A percentile compares a stretch with the other conserved stretches of the same genome.
phyloP scores from a whole-genome alignment of 2,329 filamentous ascomycete species.

The Microsporum audouinii region DNA sequence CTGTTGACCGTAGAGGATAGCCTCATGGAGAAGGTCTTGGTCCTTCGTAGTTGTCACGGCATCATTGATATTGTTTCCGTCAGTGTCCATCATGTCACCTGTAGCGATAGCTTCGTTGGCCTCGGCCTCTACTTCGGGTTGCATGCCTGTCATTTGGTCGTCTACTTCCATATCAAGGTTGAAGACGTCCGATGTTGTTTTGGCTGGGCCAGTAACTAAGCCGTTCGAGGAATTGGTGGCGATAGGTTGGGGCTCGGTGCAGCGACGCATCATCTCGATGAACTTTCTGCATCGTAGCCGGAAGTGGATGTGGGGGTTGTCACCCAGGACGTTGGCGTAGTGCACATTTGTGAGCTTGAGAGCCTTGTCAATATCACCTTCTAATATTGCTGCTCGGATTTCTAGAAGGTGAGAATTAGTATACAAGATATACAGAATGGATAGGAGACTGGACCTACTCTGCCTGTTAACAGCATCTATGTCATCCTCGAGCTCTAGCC shows the following conservation, averaged over 20 bases:
- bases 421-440: background rate
- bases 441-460: slow-evolving; percentile 44
- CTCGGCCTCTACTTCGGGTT: slow-evolving; percentile 22
- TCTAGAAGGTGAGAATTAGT: slow-evolving; percentile 38
- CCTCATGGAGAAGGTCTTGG: slow-evolving; percentile 52
- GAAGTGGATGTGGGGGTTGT: slow-evolving; percentile 79
- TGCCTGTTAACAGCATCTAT: slow-evolving; percentile 77
- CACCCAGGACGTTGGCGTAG: slow-evolving; percentile 68
- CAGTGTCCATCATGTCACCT: slow-evolving; percentile 31
- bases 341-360: slow-evolving; percentile 67
- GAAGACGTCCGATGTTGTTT: slow-evolving; percentile 36
- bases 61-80: slow-evolving; percentile 40
- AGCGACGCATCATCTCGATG: slow-evolving; percentile 79
- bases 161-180: slow-evolving; percentile 49
- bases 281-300: slow-evolving; percentile 81
- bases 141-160: slow-evolving; percentile 31
- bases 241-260: slow-evolving; percentile 49
- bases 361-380: slow-evolving; percentile 84
- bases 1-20: slow-evolving; percentile 66
- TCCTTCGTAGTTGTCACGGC: slow-evolving; percentile 22
- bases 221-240: slow-evolving; percentile 20
- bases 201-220: slow-evolving; percentile 22
- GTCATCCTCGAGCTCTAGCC: slow-evolving; percentile 63
- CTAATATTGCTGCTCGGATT: slow-evolving; percentile 75
- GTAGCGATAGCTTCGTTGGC: background rate